Evolutionary conservation across 768 basidiomycete species (phyloP), one percentile per base, ranked within the genome.

Genomic region (Hygrophorus pudorinus): DNA sequence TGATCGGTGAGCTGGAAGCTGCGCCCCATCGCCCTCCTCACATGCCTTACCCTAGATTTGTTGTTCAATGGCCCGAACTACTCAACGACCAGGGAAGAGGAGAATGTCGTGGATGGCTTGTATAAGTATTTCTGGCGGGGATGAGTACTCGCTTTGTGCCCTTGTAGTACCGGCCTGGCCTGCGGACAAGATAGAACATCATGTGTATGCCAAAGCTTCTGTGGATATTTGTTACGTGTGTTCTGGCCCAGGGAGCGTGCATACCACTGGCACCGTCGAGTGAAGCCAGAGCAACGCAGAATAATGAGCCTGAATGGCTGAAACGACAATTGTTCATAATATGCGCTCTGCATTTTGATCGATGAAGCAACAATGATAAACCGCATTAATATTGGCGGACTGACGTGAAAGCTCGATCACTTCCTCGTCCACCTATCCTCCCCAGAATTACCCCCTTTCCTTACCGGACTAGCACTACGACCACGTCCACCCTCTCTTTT

Each of bases 31-130:
- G 1, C n/a, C n/a, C 42, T n/a, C 8, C 40, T 48, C 21, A 47
- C 43, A 37, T 42, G 29, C 38, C 27, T 37, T 46, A 35, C 40
- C 24, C 38, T 53, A 86, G 86, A 28, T 96, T 98, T 59, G 59
- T 97, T 41, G 86, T 90, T 4, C 94, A 98, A 59, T 98, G 94
- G 94, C 80, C 83, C 14, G 65, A 74, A 39, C 59, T 81, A 41
- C 54, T 73, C 14, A 53, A 63, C 34, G 60, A 65, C 39, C 57
- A 56, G 42, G 55, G 61, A 36, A 65, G 61, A 30, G 77, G 70
- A 20, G 72, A 78, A 48, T 83, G 60, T 57, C 65, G 59, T 28
- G 84, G 79, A 21, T 81, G 81, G 66, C 65, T 87, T 14, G 79
- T 87, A 42, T 87, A 56, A 75, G 28, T 31, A 10, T n/a, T 17